Conservation (phyloP, 2,329 filamentous ascomycete species). For the Pseudogymnoascus sp. region DNA sequence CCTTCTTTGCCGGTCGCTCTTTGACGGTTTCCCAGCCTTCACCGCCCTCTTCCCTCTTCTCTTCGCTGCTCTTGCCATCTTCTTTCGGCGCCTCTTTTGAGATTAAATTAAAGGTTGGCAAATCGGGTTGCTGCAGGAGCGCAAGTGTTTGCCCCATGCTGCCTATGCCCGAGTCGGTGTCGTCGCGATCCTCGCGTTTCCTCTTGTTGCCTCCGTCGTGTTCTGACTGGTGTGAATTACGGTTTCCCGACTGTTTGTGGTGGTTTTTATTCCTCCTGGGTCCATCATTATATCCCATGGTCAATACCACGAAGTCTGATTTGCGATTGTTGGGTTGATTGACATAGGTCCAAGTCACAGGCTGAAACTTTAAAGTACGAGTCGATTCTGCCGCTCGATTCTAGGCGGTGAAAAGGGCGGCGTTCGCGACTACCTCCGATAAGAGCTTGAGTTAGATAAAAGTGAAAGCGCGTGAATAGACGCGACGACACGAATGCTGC, state of each 20-base stretch:
- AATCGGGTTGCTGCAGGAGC: conserved; percentile 21
- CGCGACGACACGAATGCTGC: background rate
- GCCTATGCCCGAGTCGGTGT: background rate
- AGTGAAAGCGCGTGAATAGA: background rate
- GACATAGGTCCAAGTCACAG: background rate
- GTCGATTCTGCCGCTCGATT: background rate
- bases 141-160: conserved; percentile 19
- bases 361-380: background rate
- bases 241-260: background rate
- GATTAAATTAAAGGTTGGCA: conserved; percentile 29
- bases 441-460: background rate
- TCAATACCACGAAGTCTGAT: background rate
- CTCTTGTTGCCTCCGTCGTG: conserved; percentile 14
- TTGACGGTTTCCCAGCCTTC: conserved; percentile 42
- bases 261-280: conserved; percentile 8
- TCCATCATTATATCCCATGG: background rate
- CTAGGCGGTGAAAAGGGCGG: background rate
- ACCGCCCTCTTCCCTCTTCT: conserved; percentile 10
- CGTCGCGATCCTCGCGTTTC: conserved; percentile 25
- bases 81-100: conserved; percentile 14
- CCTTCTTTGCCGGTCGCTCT: conserved; percentile 46
- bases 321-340: background rate
- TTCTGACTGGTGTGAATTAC: background rate
- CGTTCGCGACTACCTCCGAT: background rate
- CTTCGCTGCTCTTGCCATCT: conserved; percentile 12